Conservation (phyloP, 768 basidiomycete genomes). For the Epithele typhae region DNA sequence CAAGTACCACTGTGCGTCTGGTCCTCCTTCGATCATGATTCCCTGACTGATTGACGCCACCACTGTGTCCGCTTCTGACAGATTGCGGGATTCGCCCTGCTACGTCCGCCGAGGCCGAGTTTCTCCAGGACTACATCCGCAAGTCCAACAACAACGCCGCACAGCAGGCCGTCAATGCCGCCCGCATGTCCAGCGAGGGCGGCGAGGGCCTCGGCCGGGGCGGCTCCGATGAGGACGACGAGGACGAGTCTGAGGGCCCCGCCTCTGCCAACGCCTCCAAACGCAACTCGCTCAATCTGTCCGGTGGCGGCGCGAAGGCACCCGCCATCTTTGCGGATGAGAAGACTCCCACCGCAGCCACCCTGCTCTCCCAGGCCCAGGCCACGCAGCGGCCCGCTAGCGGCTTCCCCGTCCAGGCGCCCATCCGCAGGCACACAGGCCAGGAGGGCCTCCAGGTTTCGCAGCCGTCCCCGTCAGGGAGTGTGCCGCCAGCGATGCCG, state of each 20-base stretch:
- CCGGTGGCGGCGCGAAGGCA: conserved; percentile 53
- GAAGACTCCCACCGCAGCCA: conserved; percentile 83
- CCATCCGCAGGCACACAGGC: conserved; percentile 68
- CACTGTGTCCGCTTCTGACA: conserved; percentile 27
- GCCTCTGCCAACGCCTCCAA: conserved; percentile 62
- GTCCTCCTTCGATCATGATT: conserved; percentile 26
- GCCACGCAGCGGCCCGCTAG: conserved; percentile 55
- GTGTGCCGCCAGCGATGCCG: conserved; percentile 37
- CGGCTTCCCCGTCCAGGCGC: conserved; percentile 61
- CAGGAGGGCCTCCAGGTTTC: conserved; percentile 51
- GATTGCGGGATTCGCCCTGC: conserved; percentile 92
- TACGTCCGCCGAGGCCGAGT: conserved; percentile 88
- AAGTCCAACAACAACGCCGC: conserved; percentile 86
- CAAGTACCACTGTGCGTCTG: conserved; percentile 85
- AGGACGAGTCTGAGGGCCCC: conserved; percentile 78
- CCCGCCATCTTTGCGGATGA: conserved; percentile 54
- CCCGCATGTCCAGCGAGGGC: conserved; percentile 66
- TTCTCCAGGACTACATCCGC: conserved; percentile 88
- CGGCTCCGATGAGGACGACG: conserved; percentile 78
- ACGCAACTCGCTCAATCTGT: conserved; percentile 66
- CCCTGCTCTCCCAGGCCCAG: conserved; percentile 73
- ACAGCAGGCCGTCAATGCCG: conserved; percentile 71
- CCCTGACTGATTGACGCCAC: conserved; percentile 25
- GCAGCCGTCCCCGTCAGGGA: conserved; percentile 44
- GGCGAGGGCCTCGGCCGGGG: conserved; percentile 49